A percentile compares a stretch with the other conserved stretches of the same genome.
These are phyloP conservation scores for Chiua virens DNA, from an alignment of 768 basidiomycete species.

Conservation along the genomic window DNA sequence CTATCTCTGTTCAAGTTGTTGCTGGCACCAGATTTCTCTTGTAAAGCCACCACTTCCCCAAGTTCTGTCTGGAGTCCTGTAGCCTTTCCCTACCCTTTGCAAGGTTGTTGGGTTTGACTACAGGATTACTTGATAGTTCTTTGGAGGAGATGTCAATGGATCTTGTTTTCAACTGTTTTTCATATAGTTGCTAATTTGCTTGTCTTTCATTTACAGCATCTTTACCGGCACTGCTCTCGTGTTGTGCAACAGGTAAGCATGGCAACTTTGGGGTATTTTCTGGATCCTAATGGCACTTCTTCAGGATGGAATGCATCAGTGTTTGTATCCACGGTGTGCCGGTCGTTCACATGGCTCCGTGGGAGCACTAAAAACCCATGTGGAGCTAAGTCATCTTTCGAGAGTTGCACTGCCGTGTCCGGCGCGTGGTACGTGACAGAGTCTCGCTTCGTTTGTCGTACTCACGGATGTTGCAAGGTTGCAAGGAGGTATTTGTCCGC, in stretches of 20 bases:
- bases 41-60: background rate
- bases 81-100: slow-evolving; percentile 11
- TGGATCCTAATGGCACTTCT: background rate
- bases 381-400: slow-evolving; percentile 33
- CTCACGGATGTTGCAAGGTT: slow-evolving; percentile 20
- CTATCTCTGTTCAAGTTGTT: background rate
- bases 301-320: slow-evolving; percentile 29
- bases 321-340: slow-evolving; percentile 26
- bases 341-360: slow-evolving; percentile 25
- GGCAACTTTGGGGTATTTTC: background rate
- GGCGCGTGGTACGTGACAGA: slow-evolving; percentile 17
- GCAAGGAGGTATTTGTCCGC: slow-evolving; percentile 25
- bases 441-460: background rate
- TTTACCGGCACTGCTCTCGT: slow-evolving; percentile 24
- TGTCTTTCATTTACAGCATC: slow-evolving; percentile 19
- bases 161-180: background rate
- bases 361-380: slow-evolving; percentile 20
- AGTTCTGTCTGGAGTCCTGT: slow-evolving; percentile 10
- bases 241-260: slow-evolving; percentile 14
- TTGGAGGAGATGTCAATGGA: slow-evolving; percentile 8
- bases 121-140: slow-evolving; percentile 21
- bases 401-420: slow-evolving; percentile 29
- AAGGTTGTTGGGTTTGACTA: slow-evolving; percentile 12
- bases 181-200: slow-evolving; percentile 7
- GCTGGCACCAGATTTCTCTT: slow-evolving; percentile 4